Conservation (phyloP, 441 rosid species). For the Kokia cookei region DNA sequence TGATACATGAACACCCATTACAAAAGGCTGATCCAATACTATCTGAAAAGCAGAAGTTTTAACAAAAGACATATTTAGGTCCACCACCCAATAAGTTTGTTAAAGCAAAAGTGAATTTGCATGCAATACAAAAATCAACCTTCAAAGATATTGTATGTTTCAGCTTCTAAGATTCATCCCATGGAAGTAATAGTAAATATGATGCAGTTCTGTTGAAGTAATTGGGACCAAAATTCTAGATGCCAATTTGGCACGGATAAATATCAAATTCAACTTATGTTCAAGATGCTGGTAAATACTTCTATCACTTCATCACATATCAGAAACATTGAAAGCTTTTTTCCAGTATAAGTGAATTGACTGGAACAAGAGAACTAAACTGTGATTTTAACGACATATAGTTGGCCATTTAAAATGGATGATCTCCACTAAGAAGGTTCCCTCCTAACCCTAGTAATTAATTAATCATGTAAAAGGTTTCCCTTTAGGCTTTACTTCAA, state of each 20-base stretch:
- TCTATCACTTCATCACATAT: neutral
- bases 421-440: neutral
- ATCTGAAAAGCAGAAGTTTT: conserved; percentile 50
- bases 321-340: neutral
- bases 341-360: neutral
- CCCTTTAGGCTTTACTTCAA: neutral
- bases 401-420: neutral
- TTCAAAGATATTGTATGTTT: neutral
- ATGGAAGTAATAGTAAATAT: neutral
- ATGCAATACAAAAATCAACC: neutral
- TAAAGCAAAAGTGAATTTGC: neutral
- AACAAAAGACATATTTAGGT: neutral
- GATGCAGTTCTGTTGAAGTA: neutral
- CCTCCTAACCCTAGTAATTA: neutral
- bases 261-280: neutral
- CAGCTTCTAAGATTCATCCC: neutral
- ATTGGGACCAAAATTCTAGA: neutral
- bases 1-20: conserved; percentile 88
- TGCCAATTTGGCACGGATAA: neutral
- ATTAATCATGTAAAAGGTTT: neutral
- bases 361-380: neutral
- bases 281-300: neutral
- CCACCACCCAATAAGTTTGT: conserved; percentile 1
- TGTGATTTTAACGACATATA: neutral
- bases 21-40: conserved; percentile 93